Evolutionary conservation across 192 early-diverging fungal genomes (phyloP), one percentile per base, ranked within the genome.

Genomic region (Bifiguratus adelaidae): DNA sequence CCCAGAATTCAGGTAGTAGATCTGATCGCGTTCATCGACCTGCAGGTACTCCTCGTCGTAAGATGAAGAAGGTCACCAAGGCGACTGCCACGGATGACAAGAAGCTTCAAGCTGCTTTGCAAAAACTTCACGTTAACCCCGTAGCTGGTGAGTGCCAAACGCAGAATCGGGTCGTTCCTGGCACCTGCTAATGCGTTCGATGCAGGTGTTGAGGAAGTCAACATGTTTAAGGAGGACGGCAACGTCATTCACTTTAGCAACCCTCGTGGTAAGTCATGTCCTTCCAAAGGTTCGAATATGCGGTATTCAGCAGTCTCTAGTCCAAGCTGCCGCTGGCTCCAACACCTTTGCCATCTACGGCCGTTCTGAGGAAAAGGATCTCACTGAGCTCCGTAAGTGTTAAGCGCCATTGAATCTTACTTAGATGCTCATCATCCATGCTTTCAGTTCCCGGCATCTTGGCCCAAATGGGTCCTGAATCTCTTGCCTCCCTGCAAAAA

Each of bases 321-420:
- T 85, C 63, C 77, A 90, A 61, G 84, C 88, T 44, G 78, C 89
- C 50, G 60, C 81, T 55, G 63, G 73, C 32, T 75, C 85, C 74
- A 99, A 95, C 86, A 97, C 94, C 63, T 92, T 91, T 68, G 85
- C 88, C 44, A 85, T 99, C 76, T 74, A 85, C 56, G 96, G 96
- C 56, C 68, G 70, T 45, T 71, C 78, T 44, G 67, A 86, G 60
- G 76, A 75, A 41, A 91, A 89, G 77, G 84, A 89, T 52, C 65
- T 93, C 50, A 83, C 83, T 36, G 87, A 94, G 65, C 80, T 92
- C 47, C 50, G 58, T 60, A 48, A 30, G 58, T 41, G 22, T 27
- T 4, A 27, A 9, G 12, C 29, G 19, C 7, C 36, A 4, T 3
- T 22, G 33, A 22, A 41, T 12, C 41, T 41, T 41, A 41, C 35